Evolutionary conservation across 805 yeast species (phyloP), one percentile per base, ranked within the genome.

Genomic region (Naumovozyma baii): DNA sequence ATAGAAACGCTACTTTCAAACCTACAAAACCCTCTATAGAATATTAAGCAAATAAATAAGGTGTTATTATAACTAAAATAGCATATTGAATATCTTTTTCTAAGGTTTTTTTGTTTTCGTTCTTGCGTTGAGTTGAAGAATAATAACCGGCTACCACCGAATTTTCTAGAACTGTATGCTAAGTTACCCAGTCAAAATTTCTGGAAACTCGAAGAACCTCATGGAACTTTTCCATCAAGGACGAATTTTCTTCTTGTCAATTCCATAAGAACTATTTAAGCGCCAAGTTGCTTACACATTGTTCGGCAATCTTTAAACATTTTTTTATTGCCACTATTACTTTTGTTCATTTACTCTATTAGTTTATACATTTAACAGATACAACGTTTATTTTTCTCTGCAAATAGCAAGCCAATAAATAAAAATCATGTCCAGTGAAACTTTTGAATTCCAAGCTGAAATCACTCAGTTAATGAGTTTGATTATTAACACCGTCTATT

Each of bases 391-490:
- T n/a, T n/a, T n/a, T n/a, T n/a, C n/a, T n/a, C n/a, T n/a, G n/a
- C n/a, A n/a, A n/a, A n/a, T n/a, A n/a, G n/a, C n/a, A n/a, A 10
- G 7, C 26, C 7, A 22, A 25, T 16, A 20, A 5, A 19, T 13
- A 17, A 18, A 39, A 50, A 41, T n/a, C 20, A 75, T 74, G 80
- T 63, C 78, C 52, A 45, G 78, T 62, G 94, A 83, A 75, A 81
- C 94, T 44, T 85, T 77, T 66, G 97, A 90, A 76, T 92, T 92
- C 72, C 96, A 94, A 71, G 99, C 99, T 78, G 99, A 92, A 87
- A 92, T 92, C 71, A 86, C 97, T 82, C 98, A 92, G 94, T 78
- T 92, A 80, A 83, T 92, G 97, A 86, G 96, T 69, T 80, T 92
- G 78, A 86, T 92, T 87, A 92, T 92, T 74, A 92, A 92, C 86